Evolutionary conservation across 129 eudicot species (phyloP).

Genomic region (Artemisia annua): DNA sequence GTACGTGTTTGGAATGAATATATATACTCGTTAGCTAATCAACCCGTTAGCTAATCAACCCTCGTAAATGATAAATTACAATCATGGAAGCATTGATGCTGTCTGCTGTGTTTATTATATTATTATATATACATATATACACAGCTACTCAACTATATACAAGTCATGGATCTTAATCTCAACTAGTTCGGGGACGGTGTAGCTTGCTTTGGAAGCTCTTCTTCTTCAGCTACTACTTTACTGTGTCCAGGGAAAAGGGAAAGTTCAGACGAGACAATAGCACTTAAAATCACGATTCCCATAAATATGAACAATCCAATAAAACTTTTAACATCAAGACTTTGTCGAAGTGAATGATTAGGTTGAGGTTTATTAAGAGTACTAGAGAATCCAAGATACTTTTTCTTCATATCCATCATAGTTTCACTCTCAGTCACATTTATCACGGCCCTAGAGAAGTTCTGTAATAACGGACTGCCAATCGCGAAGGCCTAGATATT

Average conservation of each 20-base stretch:
- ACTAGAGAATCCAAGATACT: constrained; percentile 6
- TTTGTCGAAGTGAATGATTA: constrained; percentile 9
- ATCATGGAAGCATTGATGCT: too few relatives aligned
- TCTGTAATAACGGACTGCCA: not conserved
- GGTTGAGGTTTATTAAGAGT: not conserved
- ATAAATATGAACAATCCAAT: constrained; percentile 13
- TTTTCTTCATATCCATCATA: constrained; percentile 9
- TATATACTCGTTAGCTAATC: too few relatives aligned
- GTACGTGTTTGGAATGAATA: too few relatives aligned
- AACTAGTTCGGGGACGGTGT: not conserved
- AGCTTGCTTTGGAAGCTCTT: not conserved
- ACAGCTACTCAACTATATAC: not conserved
- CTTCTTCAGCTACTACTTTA: not conserved
- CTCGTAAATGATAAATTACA: too few relatives aligned
- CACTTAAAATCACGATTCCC: constrained; percentile 1
- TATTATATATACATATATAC: too few relatives aligned
- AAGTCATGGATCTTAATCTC: not conserved
- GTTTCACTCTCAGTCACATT: constrained; percentile 13
- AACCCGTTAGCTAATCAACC: too few relatives aligned
- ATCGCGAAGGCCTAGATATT: constrained; percentile 12
- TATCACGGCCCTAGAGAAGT: constrained; percentile 8
- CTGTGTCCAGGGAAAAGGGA: not conserved
- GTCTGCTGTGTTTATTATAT: too few relatives aligned
- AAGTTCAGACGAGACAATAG: constrained; percentile 4
- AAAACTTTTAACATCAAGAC: constrained; percentile 28